Evolutionary conservation across 208 protist genomes (phyloP), one percentile per base, ranked within the genome.

Genomic region (Leishmania tarentolae): DNA sequence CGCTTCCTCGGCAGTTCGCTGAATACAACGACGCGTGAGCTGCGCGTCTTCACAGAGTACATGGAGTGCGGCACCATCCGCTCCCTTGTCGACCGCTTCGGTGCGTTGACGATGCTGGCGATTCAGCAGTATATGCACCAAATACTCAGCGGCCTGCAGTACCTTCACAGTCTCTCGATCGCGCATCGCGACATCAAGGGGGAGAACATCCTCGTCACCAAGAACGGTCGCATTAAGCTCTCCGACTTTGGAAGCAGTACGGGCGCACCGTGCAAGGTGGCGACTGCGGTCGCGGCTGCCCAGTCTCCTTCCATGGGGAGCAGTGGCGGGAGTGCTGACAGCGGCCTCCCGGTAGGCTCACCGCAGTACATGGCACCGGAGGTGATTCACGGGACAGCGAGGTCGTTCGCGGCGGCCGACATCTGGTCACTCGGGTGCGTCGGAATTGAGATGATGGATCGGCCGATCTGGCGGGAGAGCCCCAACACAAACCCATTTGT

Each of bases 361-460:
- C 93, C 93, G 50, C 71, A 86, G 28, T 97, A 85, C 80, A 98
- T 97, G 91, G 86, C 94, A 15, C 95, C 95, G 1, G 95, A 98
- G 84, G 80, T 92, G 40, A 90, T 93, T 61, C 81, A 91, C 69
- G 87, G 88, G 44, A 68, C 79, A 3, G 77, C 79, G 44, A 71
- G 37, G 35, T 83, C 74, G 6, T 40, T 47, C 35, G 52, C 81
- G 9, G 81, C 89, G 28, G 87, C 79, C 4, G 94, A 97, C 76
- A 89, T 97, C 7, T 96, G 94, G 94, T 86, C 88, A 3, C 42
- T 97, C 3, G 94, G 94, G 40, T 97, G 94, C 65, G 87, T 94
- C 11, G 91, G 93, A 3, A 93, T 96, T 75, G 92, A 96, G 76
- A 95, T 96, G 91, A 76, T 95, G 56, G 76, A 93, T 80, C 87